These are phyloP conservation scores for Cryptosporidium andersoni DNA, from an alignment of 169 alveolate species.

Conservation along the genomic window DNA sequence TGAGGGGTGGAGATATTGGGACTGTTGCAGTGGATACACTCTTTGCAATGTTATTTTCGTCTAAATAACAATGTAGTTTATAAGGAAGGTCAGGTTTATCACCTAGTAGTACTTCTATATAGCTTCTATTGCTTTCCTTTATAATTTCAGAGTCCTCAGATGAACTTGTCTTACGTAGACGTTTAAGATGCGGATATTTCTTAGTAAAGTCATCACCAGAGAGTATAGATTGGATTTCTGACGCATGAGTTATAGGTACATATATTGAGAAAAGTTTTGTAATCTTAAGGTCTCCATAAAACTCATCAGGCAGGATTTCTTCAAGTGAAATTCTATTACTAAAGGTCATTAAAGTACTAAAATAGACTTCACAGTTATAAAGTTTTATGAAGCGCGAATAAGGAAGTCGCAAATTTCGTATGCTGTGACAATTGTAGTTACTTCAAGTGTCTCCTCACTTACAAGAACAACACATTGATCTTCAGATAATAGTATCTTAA, in stretches of 20 bases:
- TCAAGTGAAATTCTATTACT: not conserved
- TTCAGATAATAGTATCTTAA: slow-evolving; percentile 49
- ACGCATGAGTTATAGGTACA: slow-evolving; percentile 25
- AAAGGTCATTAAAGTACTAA: no score
- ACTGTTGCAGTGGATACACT: slow-evolving; percentile 55
- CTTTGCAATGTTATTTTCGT: not conserved
- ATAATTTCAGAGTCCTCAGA: no score
- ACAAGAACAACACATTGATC: slow-evolving; percentile 47
- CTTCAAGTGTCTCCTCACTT: slow-evolving; percentile 8
- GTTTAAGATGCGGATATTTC: slow-evolving; percentile 37
- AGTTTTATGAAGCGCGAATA: slow-evolving; percentile 2
- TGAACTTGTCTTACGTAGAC: slow-evolving; percentile 16
- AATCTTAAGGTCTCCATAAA: slow-evolving; percentile 20
- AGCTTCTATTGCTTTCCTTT: not conserved
- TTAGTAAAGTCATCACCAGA: slow-evolving; percentile 15
- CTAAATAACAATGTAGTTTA: slow-evolving; percentile 7
- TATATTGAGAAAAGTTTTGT: slow-evolving; percentile 1
- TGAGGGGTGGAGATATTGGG: slow-evolving; percentile 80
- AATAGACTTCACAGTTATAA: not conserved
- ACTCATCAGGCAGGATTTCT: slow-evolving; percentile 56
- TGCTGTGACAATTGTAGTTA: slow-evolving; percentile 64
- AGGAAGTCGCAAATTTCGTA: slow-evolving; percentile 43
- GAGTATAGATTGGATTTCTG: slow-evolving; percentile 11
- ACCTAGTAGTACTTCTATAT: slow-evolving; percentile 41
- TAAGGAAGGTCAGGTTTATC: slow-evolving; percentile 16